phyloP scores from a whole-genome alignment of 805 yeast species.

The Saccharomycopsis synnaedendra region DNA sequence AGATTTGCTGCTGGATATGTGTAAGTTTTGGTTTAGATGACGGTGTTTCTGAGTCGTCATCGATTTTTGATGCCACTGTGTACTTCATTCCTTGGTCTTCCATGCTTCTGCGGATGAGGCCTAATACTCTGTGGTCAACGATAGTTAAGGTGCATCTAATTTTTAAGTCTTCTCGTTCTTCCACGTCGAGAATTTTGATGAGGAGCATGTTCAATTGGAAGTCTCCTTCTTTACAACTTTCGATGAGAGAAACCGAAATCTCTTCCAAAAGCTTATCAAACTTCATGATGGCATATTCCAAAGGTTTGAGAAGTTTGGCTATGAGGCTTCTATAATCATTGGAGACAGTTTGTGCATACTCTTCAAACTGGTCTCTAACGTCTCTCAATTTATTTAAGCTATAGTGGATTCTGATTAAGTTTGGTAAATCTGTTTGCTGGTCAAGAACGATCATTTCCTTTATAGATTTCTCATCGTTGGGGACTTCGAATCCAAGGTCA shows the following conservation, averaged over 20 bases:
- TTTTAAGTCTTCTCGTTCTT: slow-evolving; percentile 67
- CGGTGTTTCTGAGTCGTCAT: neutral
- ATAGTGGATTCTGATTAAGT: slow-evolving; percentile 58
- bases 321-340: slow-evolving; percentile 61
- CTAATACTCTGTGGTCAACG: slow-evolving; percentile 20
- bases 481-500: slow-evolving; percentile 20
- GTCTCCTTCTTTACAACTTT: slow-evolving; percentile 61
- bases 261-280: slow-evolving; percentile 58
- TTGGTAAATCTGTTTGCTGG: slow-evolving; percentile 36
- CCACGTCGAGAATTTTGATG: slow-evolving; percentile 69
- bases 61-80: slow-evolving; percentile 14
- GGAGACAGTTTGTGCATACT: slow-evolving; percentile 36
- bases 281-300: slow-evolving; percentile 34
- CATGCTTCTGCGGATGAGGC: slow-evolving; percentile 14
- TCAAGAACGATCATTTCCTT: slow-evolving; percentile 19
- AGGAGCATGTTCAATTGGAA: slow-evolving; percentile 55
- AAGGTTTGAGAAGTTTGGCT: slow-evolving; percentile 39
- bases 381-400: slow-evolving; percentile 61
- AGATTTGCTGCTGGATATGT: slow-evolving; percentile 14
- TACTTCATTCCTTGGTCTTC: slow-evolving; percentile 16
- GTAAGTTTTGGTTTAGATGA: slow-evolving; percentile 14
- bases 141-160: slow-evolving; percentile 24
- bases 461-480: slow-evolving; percentile 22
- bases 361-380: slow-evolving; percentile 61
- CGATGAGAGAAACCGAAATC: slow-evolving; percentile 60